A percentile compares a stretch with the other conserved stretches of the same genome.
Evolutionary conservation across 768 basidiomycete genomes (phyloP).

Genomic region (Tulasnella sp.): DNA sequence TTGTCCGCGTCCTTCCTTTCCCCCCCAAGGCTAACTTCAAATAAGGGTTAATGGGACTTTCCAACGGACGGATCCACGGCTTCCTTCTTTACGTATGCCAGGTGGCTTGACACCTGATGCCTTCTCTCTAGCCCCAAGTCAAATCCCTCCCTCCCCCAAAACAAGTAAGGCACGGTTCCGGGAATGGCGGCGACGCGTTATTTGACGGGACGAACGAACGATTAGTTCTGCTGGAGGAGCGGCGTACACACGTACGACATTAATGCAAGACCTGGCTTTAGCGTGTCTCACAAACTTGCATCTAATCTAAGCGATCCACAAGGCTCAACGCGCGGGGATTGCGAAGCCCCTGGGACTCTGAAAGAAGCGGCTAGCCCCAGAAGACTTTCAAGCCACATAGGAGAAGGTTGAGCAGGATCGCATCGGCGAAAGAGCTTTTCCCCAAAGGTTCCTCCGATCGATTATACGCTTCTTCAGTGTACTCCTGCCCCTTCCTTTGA

Average conservation of each 20-base stretch:
- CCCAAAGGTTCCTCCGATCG: not conserved
- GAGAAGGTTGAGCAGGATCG: not conserved
- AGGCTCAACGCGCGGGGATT: not conserved
- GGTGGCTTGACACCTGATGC: not conserved
- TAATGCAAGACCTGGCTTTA: no score
- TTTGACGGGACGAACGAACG: no score
- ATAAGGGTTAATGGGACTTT: not conserved
- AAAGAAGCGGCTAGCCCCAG: not conserved
- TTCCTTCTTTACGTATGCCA: not conserved
- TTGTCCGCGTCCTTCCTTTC: not conserved
- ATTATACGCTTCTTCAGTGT: not conserved
- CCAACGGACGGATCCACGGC: not conserved
- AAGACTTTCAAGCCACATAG: not conserved
- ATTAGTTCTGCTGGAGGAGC: no score
- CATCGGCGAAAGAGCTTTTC: not conserved
- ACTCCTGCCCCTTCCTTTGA: not conserved
- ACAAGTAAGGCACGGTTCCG: no score
- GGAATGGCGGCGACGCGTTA: no score
- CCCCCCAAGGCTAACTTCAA: not conserved
- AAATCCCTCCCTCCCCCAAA: not conserved
- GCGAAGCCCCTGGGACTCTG: not conserved
- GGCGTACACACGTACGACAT: no score
- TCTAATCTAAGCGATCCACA: no score
- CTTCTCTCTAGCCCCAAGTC: not conserved
- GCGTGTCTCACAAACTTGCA: no score